phyloP scores from a whole-genome alignment of 768 basidiomycete genomes.

The Phaffia tasmanica region DNA sequence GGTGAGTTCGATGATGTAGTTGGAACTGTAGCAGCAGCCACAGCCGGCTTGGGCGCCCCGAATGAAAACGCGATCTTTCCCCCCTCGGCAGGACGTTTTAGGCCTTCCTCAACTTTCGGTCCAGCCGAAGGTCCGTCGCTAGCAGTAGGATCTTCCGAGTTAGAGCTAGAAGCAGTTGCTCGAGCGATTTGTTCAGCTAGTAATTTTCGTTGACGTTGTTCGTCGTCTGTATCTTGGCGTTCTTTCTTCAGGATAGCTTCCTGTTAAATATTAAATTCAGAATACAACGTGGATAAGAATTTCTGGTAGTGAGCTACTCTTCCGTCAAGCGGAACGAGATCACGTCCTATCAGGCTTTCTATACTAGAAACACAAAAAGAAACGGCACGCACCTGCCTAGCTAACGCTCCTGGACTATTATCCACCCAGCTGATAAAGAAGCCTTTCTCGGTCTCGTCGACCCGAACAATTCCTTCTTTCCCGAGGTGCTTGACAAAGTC shows the following conservation, averaged over 20 bases:
- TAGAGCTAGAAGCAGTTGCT: constrained; percentile 44
- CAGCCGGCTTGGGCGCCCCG: constrained; percentile 43
- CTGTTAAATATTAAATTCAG: constrained; percentile 16
- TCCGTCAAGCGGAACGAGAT: constrained; percentile 31
- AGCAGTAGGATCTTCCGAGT: constrained; percentile 33
- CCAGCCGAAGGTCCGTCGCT: not conserved
- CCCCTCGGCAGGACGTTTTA: constrained; percentile 59
- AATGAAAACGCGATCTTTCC: constrained; percentile 55
- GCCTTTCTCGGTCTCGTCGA: constrained; percentile 97
- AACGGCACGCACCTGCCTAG: constrained; percentile 57
- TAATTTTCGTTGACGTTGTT: constrained; percentile 78
- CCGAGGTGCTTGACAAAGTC: constrained; percentile 89
- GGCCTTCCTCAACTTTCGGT: constrained; percentile 31
- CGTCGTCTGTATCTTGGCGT: constrained; percentile 77
- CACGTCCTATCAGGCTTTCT: constrained; percentile 53
- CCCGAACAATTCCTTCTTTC: constrained; percentile 60
- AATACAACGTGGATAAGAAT: not conserved
- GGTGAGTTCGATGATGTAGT: constrained; percentile 30
- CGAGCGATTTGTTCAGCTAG: constrained; percentile 91
- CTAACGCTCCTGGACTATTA: constrained; percentile 84
- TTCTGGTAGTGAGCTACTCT: not conserved
- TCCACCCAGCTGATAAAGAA: constrained; percentile 98
- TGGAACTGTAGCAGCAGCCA: constrained; percentile 14
- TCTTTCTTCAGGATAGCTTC: constrained; percentile 62
- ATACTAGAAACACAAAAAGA: constrained; percentile 18